These are phyloP conservation scores for Buddleja alternifolia DNA, from an alignment of 257 asterid species.

Conservation along the genomic window DNA sequence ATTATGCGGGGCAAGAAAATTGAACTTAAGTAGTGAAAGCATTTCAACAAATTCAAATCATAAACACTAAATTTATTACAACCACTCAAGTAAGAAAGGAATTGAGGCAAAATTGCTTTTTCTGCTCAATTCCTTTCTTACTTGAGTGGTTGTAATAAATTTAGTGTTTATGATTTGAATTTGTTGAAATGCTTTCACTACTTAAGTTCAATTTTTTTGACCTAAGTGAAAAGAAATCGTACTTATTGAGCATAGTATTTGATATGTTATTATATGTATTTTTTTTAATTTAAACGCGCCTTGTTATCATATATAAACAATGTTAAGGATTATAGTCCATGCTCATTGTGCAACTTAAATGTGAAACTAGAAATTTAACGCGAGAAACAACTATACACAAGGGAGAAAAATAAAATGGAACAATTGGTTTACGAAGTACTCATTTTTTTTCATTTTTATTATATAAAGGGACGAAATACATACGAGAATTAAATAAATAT, in stretches of 20 bases:
- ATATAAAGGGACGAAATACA: slow-evolving; percentile 7
- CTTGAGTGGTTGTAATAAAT: neutral
- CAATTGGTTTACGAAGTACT: neutral
- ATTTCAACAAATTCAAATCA: neutral
- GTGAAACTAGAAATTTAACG: no score
- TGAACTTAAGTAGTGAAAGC: neutral
- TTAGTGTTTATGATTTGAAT: neutral
- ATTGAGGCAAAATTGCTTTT: no score
- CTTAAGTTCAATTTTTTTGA: neutral
- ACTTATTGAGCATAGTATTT: neutral
- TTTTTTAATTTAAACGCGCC: no score
- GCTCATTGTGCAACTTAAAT: no score
- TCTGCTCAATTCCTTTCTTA: no score
- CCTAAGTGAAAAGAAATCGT: neutral
- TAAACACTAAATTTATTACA: neutral
- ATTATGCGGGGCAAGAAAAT: neutral
- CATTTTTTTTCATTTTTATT: neutral
- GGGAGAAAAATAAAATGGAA: neutral
- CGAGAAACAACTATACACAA: neutral
- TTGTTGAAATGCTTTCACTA: neutral
- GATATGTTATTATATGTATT: no score
- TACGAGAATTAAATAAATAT: slow-evolving; percentile 15
- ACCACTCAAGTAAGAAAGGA: neutral
- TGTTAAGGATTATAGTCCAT: no score
- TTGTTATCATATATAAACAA: no score